These are phyloP conservation scores for Ogataea saltuana DNA, from an alignment of 805 yeast genomes.

Conservation along the genomic window DNA sequence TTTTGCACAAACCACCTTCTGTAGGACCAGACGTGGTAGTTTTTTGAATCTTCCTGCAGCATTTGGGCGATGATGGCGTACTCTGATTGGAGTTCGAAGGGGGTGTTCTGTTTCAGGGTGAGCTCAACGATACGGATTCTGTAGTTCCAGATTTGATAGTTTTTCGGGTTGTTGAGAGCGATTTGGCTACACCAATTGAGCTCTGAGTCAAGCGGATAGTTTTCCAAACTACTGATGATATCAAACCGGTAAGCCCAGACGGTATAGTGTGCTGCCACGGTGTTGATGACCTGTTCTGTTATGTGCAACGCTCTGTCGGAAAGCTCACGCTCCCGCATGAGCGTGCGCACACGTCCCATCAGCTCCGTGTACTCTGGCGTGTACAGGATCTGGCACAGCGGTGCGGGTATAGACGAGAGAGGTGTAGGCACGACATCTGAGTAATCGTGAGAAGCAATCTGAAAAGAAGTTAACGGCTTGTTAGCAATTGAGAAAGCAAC, in stretches of 20 bases:
- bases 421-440: constrained; percentile 19
- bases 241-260: constrained; percentile 76
- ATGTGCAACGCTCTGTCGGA: constrained; percentile 70
- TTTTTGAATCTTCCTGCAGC: constrained; percentile 79
- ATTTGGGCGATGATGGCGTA: constrained; percentile 63
- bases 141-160: constrained; percentile 97
- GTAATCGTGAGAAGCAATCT: constrained; percentile 13
- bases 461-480: not conserved
- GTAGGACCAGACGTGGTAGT: constrained; percentile 96
- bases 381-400: constrained; percentile 66
- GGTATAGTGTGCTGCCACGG: constrained; percentile 89
- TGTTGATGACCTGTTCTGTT: constrained; percentile 60
- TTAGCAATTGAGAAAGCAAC: not conserved
- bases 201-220: constrained; percentile 49
- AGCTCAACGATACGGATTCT: constrained; percentile 62
- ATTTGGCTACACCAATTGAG: constrained; percentile 77
- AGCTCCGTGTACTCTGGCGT: constrained; percentile 65
- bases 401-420: constrained; percentile 15
- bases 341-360: constrained; percentile 61
- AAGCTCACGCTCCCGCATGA: constrained; percentile 59
- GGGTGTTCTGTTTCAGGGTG: constrained; percentile 15
- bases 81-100: constrained; percentile 55
- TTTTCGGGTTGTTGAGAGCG: constrained; percentile 78
- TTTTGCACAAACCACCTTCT: constrained; percentile 75
- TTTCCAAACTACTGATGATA: constrained; percentile 43